Percentiles rank a stretch among this genome's conserved stretches.
These are phyloP conservation scores for Xenoacremonium recifei DNA, from an alignment of 2,329 filamentous ascomycete species.

Conservation along the genomic window DNA sequence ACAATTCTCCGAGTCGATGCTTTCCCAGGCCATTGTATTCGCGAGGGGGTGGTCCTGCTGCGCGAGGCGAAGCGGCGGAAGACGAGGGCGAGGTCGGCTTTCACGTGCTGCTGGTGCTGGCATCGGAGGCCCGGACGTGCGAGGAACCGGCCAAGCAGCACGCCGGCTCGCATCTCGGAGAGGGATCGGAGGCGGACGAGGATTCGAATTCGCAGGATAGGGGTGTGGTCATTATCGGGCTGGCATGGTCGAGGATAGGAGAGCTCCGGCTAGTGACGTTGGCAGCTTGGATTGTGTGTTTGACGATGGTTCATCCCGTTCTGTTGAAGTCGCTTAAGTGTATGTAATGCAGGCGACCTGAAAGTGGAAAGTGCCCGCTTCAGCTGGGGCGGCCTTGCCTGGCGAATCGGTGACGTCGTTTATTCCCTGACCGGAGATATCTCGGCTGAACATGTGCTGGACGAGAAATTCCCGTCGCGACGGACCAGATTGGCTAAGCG, in stretches of 20 bases:
- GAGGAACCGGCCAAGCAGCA: conserved; percentile 43
- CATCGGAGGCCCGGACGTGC: conserved; percentile 36
- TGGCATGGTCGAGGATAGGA: too few species aligned
- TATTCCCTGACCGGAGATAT: conserved; percentile 18
- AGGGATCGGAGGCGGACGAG: conserved; percentile 10
- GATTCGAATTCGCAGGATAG: conserved; percentile 1
- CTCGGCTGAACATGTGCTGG: conserved; percentile 26
- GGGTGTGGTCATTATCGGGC: conserved; percentile 17
- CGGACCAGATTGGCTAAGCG: not conserved
- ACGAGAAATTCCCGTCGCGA: conserved; percentile 2
- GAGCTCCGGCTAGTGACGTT: too few species aligned
- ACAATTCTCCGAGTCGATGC: conserved; percentile 25
- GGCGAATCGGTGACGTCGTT: conserved; percentile 28
- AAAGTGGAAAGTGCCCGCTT: too few species aligned
- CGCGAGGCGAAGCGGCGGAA: conserved; percentile 24
- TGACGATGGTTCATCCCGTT: too few species aligned
- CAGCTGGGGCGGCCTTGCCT: too few species aligned
- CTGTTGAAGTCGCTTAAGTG: too few species aligned
- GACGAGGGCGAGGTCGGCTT: conserved; percentile 11
- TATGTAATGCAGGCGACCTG: too few species aligned
- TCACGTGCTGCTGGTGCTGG: conserved; percentile 17
- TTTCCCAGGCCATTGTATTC: conserved; percentile 22
- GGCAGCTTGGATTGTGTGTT: too few species aligned
- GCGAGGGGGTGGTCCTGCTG: conserved; percentile 20
- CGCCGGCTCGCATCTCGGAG: conserved; percentile 46